phyloP scores from a whole-genome alignment of 371 early-diverging fungal genomes.

The Zopfochytrium polystomum region DNA sequence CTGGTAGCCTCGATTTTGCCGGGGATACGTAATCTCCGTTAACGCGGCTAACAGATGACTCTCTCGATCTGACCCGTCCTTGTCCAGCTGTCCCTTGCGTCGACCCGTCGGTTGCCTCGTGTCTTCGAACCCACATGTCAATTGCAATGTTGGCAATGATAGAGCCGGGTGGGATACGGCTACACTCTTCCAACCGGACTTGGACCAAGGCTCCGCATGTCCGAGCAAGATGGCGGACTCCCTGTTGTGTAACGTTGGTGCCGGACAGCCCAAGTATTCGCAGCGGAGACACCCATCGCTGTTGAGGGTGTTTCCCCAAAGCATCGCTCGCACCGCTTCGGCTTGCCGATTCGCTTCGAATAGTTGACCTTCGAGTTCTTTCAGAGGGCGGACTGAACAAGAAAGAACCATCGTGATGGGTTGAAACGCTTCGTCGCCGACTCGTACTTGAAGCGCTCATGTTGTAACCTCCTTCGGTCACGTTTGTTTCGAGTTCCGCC shows the following conservation, averaged over 20 bases:
- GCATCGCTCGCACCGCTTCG: background rate
- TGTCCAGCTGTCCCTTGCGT: background rate
- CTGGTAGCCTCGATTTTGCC: slow-evolving; percentile 4
- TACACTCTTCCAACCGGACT: slow-evolving; percentile 26
- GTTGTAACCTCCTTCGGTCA: background rate
- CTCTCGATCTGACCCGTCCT: background rate
- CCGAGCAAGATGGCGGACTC: slow-evolving; percentile 13
- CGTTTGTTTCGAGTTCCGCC: background rate
- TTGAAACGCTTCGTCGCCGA: too few relatives aligned
- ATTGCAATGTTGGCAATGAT: slow-evolving; percentile 20
- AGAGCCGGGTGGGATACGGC: slow-evolving; percentile 7
- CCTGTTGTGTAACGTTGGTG: slow-evolving; percentile 5
- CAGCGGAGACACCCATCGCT: background rate
- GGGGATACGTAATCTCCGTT: background rate
- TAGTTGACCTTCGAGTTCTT: background rate
- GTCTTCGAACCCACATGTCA: slow-evolving; percentile 16
- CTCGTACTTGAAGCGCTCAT: background rate
- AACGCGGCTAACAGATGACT: background rate
- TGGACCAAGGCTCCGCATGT: slow-evolving; percentile 21
- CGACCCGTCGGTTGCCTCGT: background rate
- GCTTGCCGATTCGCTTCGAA: too few relatives aligned
- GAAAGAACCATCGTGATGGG: too few relatives aligned
- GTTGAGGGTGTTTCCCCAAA: slow-evolving; percentile 4
- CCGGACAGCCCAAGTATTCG: slow-evolving; percentile 10
- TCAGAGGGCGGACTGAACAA: too few relatives aligned